Evolutionary conservation across 495 filamentous ascomycete species (phyloP).

Genomic region (Evernia prunastri): DNA sequence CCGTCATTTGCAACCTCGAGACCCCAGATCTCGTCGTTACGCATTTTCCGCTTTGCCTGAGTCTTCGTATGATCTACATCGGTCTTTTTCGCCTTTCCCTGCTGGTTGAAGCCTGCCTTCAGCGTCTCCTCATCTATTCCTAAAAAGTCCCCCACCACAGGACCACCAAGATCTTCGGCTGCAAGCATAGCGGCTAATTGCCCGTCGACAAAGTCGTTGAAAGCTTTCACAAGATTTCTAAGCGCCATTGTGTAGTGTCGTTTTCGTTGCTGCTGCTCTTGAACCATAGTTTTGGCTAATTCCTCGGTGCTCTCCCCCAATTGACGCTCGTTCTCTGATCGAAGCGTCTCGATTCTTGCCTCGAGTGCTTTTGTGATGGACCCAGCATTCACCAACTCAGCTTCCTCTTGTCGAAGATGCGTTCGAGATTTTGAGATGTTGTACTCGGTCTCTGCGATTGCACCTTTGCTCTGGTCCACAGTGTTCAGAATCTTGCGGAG

Average conservation of each 20-base stretch:
- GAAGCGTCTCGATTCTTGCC: slow-evolving; percentile 51
- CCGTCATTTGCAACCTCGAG: slow-evolving; percentile 32
- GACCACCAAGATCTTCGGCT: slow-evolving; percentile 79
- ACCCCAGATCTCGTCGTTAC: slow-evolving; percentile 71
- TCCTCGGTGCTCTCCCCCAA: slow-evolving; percentile 53
- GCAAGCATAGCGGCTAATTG: slow-evolving; percentile 75
- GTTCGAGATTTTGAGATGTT: slow-evolving; percentile 48
- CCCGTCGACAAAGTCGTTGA: slow-evolving; percentile 67
- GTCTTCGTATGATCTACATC: slow-evolving; percentile 42
- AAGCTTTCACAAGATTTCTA: slow-evolving; percentile 48
- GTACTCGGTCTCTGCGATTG: slow-evolving; percentile 47
- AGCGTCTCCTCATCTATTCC: slow-evolving; percentile 56
- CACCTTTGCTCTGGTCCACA: slow-evolving; percentile 55
- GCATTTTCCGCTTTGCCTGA: slow-evolving; percentile 49
- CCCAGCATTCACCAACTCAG: slow-evolving; percentile 53
- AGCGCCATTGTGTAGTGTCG: slow-evolving; percentile 50
- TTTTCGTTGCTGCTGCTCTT: slow-evolving; percentile 52
- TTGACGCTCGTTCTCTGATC: slow-evolving; percentile 44
- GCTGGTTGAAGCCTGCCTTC: slow-evolving; percentile 63
- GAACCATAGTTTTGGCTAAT: slow-evolving; percentile 52
- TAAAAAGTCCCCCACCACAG: slow-evolving; percentile 68
- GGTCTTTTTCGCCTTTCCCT: slow-evolving; percentile 61
- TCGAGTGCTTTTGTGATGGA: slow-evolving; percentile 49
- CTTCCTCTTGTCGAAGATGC: slow-evolving; percentile 52
- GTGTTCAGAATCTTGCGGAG: slow-evolving; percentile 56